Percentiles rank a stretch among this genome's conserved stretches.
These are phyloP conservation scores for Pythium rishiriense DNA, from an alignment of 352 stramenopile genomes.

Conservation along the genomic window DNA sequence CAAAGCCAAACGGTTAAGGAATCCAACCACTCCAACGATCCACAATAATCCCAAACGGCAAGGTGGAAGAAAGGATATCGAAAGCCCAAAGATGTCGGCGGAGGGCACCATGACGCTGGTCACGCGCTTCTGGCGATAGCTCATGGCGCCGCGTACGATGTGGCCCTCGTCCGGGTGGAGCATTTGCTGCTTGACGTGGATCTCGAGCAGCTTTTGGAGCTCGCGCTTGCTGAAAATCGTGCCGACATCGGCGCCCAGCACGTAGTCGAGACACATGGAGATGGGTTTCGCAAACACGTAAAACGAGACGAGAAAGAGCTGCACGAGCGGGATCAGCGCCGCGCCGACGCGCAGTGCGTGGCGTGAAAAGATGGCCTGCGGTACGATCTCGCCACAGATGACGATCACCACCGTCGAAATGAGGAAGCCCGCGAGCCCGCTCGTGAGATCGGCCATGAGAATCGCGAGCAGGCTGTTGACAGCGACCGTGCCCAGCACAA, in stretches of 20 bases:
- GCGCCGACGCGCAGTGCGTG: constrained; percentile 86
- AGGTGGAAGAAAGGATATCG: constrained; percentile 51
- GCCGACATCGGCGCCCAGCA: constrained; percentile 93
- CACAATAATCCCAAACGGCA: too few species aligned
- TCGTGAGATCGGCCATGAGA: constrained; percentile 92
- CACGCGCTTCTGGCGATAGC: constrained; percentile 75
- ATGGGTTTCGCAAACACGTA: constrained; percentile 92
- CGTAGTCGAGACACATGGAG: constrained; percentile 88
- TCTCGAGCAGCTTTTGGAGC: constrained; percentile 95
- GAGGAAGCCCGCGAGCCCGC: constrained; percentile 91
- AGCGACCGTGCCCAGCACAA: constrained; percentile 96
- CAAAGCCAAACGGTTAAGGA: constrained; percentile 28
- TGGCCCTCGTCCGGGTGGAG: constrained; percentile 93
- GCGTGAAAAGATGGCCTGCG: constrained; percentile 91
- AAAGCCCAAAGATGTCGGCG: constrained; percentile 74
- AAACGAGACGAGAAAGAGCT: constrained; percentile 91
- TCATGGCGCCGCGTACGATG: constrained; percentile 93
- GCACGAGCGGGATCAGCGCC: constrained; percentile 88
- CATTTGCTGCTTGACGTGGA: constrained; percentile 92
- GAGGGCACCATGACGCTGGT: constrained; percentile 93
- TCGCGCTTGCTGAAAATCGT: constrained; percentile 94
- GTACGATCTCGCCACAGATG: constrained; percentile 94
- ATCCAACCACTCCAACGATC: background rate
- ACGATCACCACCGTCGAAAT: constrained; percentile 94
- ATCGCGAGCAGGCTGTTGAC: constrained; percentile 98